Percentiles rank a stretch among this genome's conserved stretches.
phyloP scores from a whole-genome alignment of 2,329 filamentous ascomycete genomes.

The Helotiales sp. region DNA sequence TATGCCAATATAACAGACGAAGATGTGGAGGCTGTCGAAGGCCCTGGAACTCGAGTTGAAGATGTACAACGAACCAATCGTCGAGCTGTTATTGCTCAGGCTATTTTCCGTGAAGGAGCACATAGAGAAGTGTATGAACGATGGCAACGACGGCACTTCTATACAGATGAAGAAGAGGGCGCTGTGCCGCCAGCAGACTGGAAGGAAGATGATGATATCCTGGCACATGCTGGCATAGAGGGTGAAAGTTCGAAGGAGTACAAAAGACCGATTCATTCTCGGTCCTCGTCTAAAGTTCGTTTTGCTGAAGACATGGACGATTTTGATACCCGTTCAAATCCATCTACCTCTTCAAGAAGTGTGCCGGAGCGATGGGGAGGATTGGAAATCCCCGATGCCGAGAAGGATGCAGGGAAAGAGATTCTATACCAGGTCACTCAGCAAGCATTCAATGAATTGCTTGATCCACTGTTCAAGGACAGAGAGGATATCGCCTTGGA shows the following conservation, averaged over 20 bases:
- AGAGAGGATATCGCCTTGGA: slow-evolving; percentile 76
- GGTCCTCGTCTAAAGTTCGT: slow-evolving; percentile 77
- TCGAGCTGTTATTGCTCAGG: slow-evolving; percentile 28
- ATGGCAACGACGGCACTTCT: slow-evolving; percentile 78
- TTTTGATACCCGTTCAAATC: slow-evolving; percentile 69
- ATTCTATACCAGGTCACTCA: slow-evolving; percentile 90
- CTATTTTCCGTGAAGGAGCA: slow-evolving; percentile 25
- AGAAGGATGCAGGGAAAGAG: slow-evolving; percentile 71
- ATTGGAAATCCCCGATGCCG: slow-evolving; percentile 76
- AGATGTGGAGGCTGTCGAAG: slow-evolving; percentile 32
- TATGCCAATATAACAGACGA: slow-evolving; percentile 31
- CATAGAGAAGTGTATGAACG: slow-evolving; percentile 57
- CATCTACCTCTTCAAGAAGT: slow-evolving; percentile 70
- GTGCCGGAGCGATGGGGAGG: slow-evolving; percentile 75
- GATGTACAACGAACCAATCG: slow-evolving; percentile 24
- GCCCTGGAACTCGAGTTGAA: slow-evolving; percentile 25
- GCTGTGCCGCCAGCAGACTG: slow-evolving; percentile 63
- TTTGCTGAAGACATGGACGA: slow-evolving; percentile 73
- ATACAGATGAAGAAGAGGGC: slow-evolving; percentile 84
- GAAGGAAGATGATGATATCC: slow-evolving; percentile 58
- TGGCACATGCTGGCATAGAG: slow-evolving; percentile 19
- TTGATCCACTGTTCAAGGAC: slow-evolving; percentile 81
- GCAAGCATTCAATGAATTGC: slow-evolving; percentile 88
- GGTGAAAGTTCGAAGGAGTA: slow-evolving; percentile 46
- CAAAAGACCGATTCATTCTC: slow-evolving; percentile 51